Base-by-base conservation (phyloP, 768 basidiomycete species). In the Lentinula raphanica region DNA sequence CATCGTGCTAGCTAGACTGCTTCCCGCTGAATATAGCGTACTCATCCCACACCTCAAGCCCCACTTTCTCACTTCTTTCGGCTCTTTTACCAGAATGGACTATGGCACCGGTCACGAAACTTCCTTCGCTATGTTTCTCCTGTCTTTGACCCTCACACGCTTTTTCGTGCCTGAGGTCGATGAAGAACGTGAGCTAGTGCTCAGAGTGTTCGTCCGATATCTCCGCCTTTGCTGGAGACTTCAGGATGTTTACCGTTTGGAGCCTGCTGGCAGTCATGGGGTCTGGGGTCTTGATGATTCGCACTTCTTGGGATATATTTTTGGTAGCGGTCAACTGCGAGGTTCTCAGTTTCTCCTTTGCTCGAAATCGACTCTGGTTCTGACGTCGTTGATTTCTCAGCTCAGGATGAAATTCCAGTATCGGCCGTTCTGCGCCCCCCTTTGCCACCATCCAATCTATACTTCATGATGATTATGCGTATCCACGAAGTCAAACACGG, bases 271-370 rank as follows among this genome's bases (percentile, higher is more conserved):
- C 7, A 95, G 92, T 61, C 95, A 98, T 68, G 97, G 97, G 3
- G 96, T 98, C 0, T 99, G 96, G 97, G 97, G 95, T 1, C 74
- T 98, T 36, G 95, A 98, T 66, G 95, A 97, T 68, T 96, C 88
- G 55, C 81, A 79, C 53, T 95, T 96, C 72, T 79, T 98, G 44
- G 86, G 89, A 3, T 97, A 96, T 66, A 80, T 94, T 9, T 94
- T 94, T 67, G 95, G 94, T 9, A 92, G 92, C 62, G 92, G 85
- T 2, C 92, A 98, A 72, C 79, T 98, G 36, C 79, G 87, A 82
- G 89, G 91, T 83, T 64, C 17, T 74, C 53, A 15, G 9, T 29
- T 35, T 42, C 36, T 58, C 54, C 25, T 54, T 40, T 38, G 35
- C 31, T 21, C 23, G 17, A 38, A 21, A 11, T 40, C 38, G 29